Base-by-base conservation (phyloP, 2,329 filamentous ascomycete genomes). In the Juglanconis sp. region DNA sequence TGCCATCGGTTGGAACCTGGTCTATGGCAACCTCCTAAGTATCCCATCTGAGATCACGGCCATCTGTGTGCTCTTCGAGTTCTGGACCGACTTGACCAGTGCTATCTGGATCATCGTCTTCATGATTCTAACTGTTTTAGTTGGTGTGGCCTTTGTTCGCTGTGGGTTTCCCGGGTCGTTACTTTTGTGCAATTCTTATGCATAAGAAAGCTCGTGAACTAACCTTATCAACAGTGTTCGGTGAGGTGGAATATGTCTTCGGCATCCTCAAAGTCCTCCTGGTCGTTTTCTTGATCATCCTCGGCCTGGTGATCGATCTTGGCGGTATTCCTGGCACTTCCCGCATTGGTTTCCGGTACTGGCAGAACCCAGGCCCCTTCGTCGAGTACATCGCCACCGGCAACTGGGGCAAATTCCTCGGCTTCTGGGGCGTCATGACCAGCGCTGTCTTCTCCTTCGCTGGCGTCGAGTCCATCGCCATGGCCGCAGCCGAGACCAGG, bases 331-430 rank as follows among this genome's bases (percentile, higher is more conserved):
- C 85, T 0, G 83, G 83, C 4, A 80, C 80, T 0, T 77, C 82
- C 24, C 76, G 82, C 4, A 79, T 86, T 55, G 88, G 88, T 2
- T 91, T 91, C 71, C 73, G 78, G 44, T 90, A 89, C 72, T 92
- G 89, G 89, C 82, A 77, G 56, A 72, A 86, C 36, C 88, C 89
- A 5, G 61, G 87, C 1, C 85, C 87, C 0, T 88, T 89, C 66
- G 85, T 87, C 38, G 83, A 87, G 66, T 84, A 87, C 68, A 81
- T 89, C n/a, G 78, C 79, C 3, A 76, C 74, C 0, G 85, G 84
- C 1, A 65, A 68, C 60, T 84, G 79, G 75, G 88, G 87, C 13
- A 77, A 79, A 13, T 91, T 91, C 68, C 77, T 90, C 4, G 84
- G 82, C 15, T 84, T 84, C 64, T 87, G 78, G 74, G 70, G 71